These are phyloP conservation scores for Margaritispora aquatica DNA, from an alignment of 495 filamentous ascomycete species.

Conservation along the genomic window DNA sequence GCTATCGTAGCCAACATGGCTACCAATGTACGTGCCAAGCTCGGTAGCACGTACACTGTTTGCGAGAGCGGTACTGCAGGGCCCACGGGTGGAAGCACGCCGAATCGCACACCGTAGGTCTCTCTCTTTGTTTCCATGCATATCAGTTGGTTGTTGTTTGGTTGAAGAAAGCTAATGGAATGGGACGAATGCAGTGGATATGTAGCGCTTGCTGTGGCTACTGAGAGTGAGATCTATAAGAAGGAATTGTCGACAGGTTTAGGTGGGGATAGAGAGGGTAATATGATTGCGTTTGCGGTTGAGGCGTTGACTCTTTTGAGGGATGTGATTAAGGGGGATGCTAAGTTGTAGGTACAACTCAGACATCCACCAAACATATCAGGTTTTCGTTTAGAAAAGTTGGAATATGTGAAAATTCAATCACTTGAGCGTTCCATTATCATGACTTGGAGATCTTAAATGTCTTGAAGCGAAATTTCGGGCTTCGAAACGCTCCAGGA, in stretches of 20 bases:
- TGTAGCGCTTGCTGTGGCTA: conserved; percentile 51
- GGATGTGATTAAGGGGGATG: conserved; percentile 47
- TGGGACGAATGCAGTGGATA: conserved; percentile 39
- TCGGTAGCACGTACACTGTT: conserved; percentile 49
- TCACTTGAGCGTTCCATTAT: no score
- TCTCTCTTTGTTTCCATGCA: not conserved
- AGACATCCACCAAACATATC: no score
- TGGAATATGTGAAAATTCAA: no score
- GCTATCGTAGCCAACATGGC: conserved; percentile 49
- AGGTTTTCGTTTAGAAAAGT: no score
- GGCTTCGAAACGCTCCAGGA: no score
- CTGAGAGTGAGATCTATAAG: conserved; percentile 39
- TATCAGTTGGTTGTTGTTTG: no score
- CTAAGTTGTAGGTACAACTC: conserved; percentile 28
- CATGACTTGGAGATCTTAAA: no score
- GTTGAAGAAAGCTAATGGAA: not conserved
- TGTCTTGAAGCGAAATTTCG: no score
- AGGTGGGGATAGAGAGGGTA: conserved; percentile 43
- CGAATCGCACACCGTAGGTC: conserved; percentile 50
- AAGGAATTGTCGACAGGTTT: conserved; percentile 48
- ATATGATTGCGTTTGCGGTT: conserved; percentile 57
- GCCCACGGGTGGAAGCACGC: conserved; percentile 50
- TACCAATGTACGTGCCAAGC: conserved; percentile 42
- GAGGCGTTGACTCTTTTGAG: conserved; percentile 48
- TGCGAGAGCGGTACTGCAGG: conserved; percentile 57